phyloP scores from a whole-genome alignment of 768 basidiomycete genomes.

The Lactarius psammicola region DNA sequence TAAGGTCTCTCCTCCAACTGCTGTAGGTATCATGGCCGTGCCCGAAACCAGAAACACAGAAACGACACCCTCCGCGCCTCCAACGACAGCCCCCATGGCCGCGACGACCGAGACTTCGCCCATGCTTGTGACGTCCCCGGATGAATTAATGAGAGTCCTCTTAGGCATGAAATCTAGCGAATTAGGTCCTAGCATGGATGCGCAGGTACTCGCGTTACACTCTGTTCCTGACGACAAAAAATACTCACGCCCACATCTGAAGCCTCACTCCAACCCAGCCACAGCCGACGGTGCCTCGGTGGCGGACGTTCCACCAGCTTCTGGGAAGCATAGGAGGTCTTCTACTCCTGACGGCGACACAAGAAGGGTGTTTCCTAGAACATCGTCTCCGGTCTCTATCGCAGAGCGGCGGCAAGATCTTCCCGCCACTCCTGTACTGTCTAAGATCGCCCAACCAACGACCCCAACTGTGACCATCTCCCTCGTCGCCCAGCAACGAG shows the following conservation, averaged over 20 bases:
- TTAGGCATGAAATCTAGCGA: neutral
- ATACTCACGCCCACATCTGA: neutral
- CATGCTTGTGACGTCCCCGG: neutral
- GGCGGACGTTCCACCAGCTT: neutral
- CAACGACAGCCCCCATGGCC: neutral
- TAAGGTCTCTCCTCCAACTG: neutral
- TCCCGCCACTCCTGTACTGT: neutral
- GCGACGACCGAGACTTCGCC: neutral
- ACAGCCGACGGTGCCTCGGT: neutral
- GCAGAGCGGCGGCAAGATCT: neutral
- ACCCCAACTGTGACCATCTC: neutral
- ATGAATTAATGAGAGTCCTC: neutral
- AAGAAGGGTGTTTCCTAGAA: neutral
- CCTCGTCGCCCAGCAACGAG: neutral
- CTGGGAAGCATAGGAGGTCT: conserved; percentile 9
- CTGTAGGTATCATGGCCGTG: neutral
- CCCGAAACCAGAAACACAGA: neutral
- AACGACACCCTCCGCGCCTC: neutral
- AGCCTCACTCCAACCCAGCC: neutral
- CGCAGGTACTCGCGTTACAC: neutral
- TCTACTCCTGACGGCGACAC: conserved; percentile 1
- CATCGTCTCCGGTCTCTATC: neutral
- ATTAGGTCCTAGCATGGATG: neutral
- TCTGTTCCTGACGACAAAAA: neutral
- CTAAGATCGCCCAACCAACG: neutral